A percentile compares a stretch with the other conserved stretches of the same genome.
Evolutionary conservation across 2,329 filamentous ascomycete species (phyloP).

Genomic region (Fusarium sp.): DNA sequence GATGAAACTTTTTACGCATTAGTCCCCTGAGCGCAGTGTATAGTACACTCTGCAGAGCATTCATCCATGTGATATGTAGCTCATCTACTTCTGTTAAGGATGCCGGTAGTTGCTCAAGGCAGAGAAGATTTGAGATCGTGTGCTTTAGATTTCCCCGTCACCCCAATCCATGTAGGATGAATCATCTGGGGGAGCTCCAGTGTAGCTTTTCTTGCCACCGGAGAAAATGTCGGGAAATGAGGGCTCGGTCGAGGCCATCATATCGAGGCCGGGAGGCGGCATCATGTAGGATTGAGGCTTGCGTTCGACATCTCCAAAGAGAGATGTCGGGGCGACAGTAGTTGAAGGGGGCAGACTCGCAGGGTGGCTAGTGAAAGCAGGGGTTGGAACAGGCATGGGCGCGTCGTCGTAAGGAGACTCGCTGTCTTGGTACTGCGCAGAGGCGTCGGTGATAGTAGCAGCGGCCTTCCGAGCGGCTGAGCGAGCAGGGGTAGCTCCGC

Average conservation of each 20-base stretch:
- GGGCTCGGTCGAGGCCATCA: constrained; percentile 6
- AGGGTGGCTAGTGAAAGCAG: not conserved
- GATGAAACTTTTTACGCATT: constrained; percentile 13
- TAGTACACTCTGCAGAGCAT: constrained; percentile 25
- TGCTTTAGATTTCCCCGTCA: constrained; percentile 56
- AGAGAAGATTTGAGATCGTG: not conserved
- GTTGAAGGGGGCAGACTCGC: constrained; percentile 4
- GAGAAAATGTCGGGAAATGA: constrained; percentile 4
- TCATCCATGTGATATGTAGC: not conserved
- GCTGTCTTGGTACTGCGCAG: constrained; percentile 48
- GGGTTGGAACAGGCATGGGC: constrained; percentile 19
- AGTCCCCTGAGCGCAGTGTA: constrained; percentile 2
- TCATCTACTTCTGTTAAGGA: constrained; percentile 1
- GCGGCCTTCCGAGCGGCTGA: constrained; percentile 51
- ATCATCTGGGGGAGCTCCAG: constrained; percentile 13
- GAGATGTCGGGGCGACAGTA: constrained; percentile 17
- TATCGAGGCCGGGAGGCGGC: constrained; percentile 6
- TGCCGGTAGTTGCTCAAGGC: not conserved
- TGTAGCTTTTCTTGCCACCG: not conserved
- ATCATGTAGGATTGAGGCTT: constrained; percentile 17
- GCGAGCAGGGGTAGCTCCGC: constrained; percentile 50
- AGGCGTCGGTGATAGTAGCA: constrained; percentile 53
- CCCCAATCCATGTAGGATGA: constrained; percentile 35
- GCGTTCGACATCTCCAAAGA: constrained; percentile 46
- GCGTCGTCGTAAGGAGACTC: constrained; percentile 47